Evolutionary conservation across 768 basidiomycete species (phyloP), one percentile per base, ranked within the genome.

Genomic region (Auricularia cornea): DNA sequence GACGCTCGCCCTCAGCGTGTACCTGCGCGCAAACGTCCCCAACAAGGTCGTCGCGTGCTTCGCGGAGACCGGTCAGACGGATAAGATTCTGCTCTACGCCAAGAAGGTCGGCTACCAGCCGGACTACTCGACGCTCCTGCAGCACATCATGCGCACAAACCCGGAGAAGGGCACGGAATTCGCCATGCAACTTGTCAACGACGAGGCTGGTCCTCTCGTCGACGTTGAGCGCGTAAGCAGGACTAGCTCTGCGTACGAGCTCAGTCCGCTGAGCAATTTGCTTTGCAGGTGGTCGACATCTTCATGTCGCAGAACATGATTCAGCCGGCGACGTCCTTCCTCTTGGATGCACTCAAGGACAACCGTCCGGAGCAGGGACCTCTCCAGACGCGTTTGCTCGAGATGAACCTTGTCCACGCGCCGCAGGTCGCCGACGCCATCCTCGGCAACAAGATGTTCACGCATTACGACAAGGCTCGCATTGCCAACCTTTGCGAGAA

Each of bases 271-370:
- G 12, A 62, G 90, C 87, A 91, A 38, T 10, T 38, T 14, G 16
- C 16, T 38, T 38, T 8, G 8, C 16, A 38, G 35, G 35, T 98
- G 62, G 94, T 98, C 65, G 97, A 99, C 70, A 97, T 98, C 70
- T 98, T 99, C 81, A 97, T 98, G 94, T 90, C 90, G 0, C 95
- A 97, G 73, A 98, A 98, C 77, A 93, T 98, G 94, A 95, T 98
- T 63, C 97, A 98, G 74, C 96, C 95, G 23, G 97, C 97, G 4
- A 99, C 97, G 0, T 95, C 94, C 1, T 98, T 99, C 87, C 79
- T 98, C 59, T 78, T 99, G 64, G 97, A 98, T 71, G 97, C 95
- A 26, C 81, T 99, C 69, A 98, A 99, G 79, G 97, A 99, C 62
- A 98, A 99, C 80, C 90, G 90, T 72, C 92, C 95, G 0, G 97